Conservation (phyloP, 805 yeast species). For the Hanseniaspora meyeri region DNA sequence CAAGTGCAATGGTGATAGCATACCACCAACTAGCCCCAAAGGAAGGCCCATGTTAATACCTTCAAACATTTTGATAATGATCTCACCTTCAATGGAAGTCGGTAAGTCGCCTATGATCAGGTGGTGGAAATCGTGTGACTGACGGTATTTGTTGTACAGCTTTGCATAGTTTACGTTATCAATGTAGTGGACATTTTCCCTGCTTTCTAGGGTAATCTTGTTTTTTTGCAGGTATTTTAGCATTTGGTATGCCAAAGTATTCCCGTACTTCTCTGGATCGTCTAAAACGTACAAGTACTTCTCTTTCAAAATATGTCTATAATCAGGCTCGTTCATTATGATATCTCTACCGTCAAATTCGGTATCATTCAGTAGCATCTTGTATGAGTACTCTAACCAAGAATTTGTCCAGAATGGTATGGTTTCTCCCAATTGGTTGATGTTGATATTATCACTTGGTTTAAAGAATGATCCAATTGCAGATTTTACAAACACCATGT, state of each 20-base stretch:
- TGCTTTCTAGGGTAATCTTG: constrained; percentile 85
- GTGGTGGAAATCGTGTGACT: constrained; percentile 94
- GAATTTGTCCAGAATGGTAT: constrained; percentile 33
- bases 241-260: constrained; percentile 70
- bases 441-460: constrained; percentile 63
- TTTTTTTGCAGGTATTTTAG: constrained; percentile 71
- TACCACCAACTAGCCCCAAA: constrained; percentile 86
- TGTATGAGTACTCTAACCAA: constrained; percentile 49
- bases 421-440: constrained; percentile 84
- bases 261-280: constrained; percentile 33
- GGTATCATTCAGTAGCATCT: constrained; percentile 61
- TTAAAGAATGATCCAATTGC: constrained; percentile 66
- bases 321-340: constrained; percentile 67
- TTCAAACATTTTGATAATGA: constrained; percentile 84
- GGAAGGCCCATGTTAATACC: constrained; percentile 87
- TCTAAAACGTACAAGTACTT: constrained; percentile 45
- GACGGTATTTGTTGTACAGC: constrained; percentile 86
- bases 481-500: constrained; percentile 54
- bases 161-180: constrained; percentile 85
- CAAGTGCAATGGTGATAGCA: constrained; percentile 76
- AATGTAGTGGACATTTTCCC: constrained; percentile 77
- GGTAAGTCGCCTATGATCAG: constrained; percentile 74
- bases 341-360: constrained; percentile 55
- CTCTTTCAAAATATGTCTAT: constrained; percentile 60
- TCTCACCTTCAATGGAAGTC: constrained; percentile 89